A percentile compares a stretch with the other conserved stretches of the same genome.
phyloP scores from a whole-genome alignment of 495 filamentous ascomycete genomes.

The Aspergillus egyptiacus region DNA sequence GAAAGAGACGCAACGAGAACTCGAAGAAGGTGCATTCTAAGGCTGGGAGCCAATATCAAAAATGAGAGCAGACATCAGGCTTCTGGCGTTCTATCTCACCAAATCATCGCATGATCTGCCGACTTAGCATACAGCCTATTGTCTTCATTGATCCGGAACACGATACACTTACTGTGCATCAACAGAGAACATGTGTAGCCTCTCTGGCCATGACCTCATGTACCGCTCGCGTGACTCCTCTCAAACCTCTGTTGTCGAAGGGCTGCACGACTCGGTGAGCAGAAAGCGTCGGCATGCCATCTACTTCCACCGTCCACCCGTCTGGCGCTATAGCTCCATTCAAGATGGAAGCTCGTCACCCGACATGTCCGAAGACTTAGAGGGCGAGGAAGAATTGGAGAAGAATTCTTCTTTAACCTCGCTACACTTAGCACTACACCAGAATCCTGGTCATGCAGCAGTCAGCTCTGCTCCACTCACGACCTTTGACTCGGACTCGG shows the following conservation, averaged over 20 bases:
- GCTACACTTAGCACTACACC: not conserved
- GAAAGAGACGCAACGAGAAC: no score
- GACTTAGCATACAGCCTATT: conserved; percentile 5
- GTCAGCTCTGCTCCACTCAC: not conserved
- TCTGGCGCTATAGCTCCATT: conserved; percentile 18
- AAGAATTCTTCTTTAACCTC: not conserved
- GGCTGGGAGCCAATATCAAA: no score
- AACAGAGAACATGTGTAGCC: not conserved
- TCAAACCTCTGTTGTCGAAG: not conserved
- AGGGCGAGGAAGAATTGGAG: not conserved
- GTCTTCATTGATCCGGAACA: not conserved
- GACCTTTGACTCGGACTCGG: conserved; percentile 5
- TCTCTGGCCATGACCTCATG: not conserved
- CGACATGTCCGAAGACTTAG: conserved; percentile 6
- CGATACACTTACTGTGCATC: not conserved
- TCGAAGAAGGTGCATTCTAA: no score
- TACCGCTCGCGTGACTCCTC: conserved; percentile 2
- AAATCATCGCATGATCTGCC: conserved; percentile 1
- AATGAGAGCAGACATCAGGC: no score
- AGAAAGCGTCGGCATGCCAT: conserved; percentile 25
- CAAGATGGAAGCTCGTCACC: conserved; percentile 8
- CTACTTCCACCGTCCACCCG: conserved; percentile 29
- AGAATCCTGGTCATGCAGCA: not conserved
- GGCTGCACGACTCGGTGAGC: conserved; percentile 16
- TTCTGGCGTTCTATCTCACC: not conserved